phyloP scores from a whole-genome alignment of 164 flowering plant genomes.

The Macadamia integrifolia region DNA sequence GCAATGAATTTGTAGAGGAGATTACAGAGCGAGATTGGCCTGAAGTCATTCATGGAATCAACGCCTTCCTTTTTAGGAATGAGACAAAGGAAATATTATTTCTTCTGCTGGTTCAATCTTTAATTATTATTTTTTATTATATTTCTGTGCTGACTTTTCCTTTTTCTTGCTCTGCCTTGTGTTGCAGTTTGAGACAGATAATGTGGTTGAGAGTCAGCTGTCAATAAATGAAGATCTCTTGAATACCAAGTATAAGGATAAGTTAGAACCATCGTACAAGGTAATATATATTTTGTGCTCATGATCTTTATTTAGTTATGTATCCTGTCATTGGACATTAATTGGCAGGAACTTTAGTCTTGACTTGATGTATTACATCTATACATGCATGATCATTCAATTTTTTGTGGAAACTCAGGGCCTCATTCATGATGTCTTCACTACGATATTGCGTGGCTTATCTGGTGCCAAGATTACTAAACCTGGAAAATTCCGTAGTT shows the following conservation, averaged over 20 bases:
- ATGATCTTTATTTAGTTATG: constrained; percentile 1
- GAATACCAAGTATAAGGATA: constrained; percentile 82
- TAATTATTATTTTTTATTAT: too few relatives aligned
- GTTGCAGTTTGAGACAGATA: constrained; percentile 89
- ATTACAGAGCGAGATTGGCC: too few relatives aligned
- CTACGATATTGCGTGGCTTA: constrained; percentile 75
- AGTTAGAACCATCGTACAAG: constrained; percentile 74
- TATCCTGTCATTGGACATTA: not conserved
- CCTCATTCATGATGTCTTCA: constrained; percentile 89
- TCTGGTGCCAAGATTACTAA: constrained; percentile 91
- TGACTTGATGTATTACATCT: not conserved
- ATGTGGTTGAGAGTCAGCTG: constrained; percentile 56
- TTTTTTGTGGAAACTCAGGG: constrained; percentile 47
- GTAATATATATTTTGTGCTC: constrained; percentile 24
- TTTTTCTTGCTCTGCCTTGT: not conserved
- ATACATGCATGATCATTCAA: constrained; percentile 4
- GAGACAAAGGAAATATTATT: too few relatives aligned
- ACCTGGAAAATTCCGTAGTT: constrained; percentile 94
- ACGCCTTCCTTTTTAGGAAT: too few relatives aligned
- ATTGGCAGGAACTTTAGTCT: too few relatives aligned
- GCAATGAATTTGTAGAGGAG: too few relatives aligned
- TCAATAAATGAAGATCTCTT: constrained; percentile 66
- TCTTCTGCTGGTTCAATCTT: too few relatives aligned
- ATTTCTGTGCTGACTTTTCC: not conserved
- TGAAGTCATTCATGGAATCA: too few relatives aligned